phyloP scores from a whole-genome alignment of 306 rosid genomes.

The Mimosa bimucronata region DNA sequence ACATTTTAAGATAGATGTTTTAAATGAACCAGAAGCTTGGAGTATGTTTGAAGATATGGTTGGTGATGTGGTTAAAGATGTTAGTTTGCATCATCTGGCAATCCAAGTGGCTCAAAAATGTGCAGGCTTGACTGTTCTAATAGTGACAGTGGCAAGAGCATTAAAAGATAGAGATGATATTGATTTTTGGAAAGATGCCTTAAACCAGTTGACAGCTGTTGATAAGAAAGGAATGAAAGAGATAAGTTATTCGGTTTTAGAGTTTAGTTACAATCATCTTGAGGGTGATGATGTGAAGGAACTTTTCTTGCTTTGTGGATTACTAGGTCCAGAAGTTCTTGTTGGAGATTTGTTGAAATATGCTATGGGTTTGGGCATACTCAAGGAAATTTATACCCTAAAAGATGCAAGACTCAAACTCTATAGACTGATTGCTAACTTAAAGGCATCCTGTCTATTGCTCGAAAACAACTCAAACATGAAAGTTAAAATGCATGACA shows the following conservation, averaged over 20 bases:
- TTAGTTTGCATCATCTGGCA: background rate
- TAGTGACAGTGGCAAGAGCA: background rate
- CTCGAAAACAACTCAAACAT: fast-evolving
- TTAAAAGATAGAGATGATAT: background rate
- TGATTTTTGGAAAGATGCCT: slow-evolving; percentile 17
- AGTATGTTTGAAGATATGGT: background rate
- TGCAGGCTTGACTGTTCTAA: slow-evolving; percentile 18
- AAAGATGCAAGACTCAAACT: slow-evolving; percentile 2
- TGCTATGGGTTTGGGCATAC: slow-evolving; percentile 26
- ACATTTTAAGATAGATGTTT: background rate
- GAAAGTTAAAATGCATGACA: slow-evolving; percentile 27
- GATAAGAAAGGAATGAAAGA: background rate
- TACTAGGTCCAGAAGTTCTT: fast-evolving
- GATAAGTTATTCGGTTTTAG: slow-evolving; percentile 19
- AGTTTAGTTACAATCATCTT: slow-evolving; percentile 17
- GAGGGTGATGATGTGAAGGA: background rate
- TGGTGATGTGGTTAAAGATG: background rate
- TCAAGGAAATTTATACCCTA: background rate
- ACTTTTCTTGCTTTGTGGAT: slow-evolving; percentile 24
- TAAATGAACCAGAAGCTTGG: slow-evolving; percentile 15
- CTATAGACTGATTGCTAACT: background rate
- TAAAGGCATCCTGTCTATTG: slow-evolving; percentile 16
- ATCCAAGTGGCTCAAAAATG: background rate
- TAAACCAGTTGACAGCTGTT: background rate
- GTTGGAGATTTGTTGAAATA: background rate